Conservation (phyloP, 306 rosid genomes). For the Cicer pinnatifidum region DNA sequence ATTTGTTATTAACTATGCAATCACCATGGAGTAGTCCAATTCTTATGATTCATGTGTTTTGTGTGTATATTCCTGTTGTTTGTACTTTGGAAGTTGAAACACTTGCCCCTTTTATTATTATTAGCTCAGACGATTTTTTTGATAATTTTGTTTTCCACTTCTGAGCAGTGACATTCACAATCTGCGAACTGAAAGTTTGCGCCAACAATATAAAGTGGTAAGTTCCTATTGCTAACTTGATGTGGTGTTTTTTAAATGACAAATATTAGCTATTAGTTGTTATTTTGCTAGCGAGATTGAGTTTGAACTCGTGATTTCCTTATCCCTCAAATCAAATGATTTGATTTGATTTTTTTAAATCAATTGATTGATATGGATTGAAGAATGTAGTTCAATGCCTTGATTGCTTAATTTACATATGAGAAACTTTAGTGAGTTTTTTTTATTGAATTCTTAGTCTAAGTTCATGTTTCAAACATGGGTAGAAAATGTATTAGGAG, state of each 20-base stretch:
- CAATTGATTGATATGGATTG: not conserved
- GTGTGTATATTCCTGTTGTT: not conserved
- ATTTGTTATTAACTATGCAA: not conserved
- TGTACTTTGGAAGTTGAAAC: too few species aligned
- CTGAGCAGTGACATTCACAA: slow-evolving; percentile 81
- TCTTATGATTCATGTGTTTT: slow-evolving; percentile 8
- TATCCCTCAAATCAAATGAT: too few species aligned
- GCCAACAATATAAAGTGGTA: slow-evolving; percentile 86
- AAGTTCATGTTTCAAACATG: slow-evolving; percentile 9
- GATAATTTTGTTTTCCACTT: slow-evolving; percentile 35
- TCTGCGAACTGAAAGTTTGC: slow-evolving; percentile 76
- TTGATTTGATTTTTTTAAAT: not conserved
- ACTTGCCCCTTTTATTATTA: not conserved
- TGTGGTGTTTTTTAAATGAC: slow-evolving; percentile 1
- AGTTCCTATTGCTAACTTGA: slow-evolving; percentile 43
- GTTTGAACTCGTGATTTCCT: too few species aligned
- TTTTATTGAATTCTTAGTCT: not conserved
- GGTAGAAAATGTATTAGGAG: slow-evolving; percentile 17
- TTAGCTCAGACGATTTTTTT: slow-evolving; percentile 13
- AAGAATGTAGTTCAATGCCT: slow-evolving; percentile 15
- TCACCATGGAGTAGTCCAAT: slow-evolving; percentile 27
- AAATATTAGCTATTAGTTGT: too few species aligned
- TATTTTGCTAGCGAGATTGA: too few species aligned
- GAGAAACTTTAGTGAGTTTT: not conserved
- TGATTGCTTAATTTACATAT: not conserved